Conservation (phyloP, 306 rosid species). For the Astragalus membranaceus region DNA sequence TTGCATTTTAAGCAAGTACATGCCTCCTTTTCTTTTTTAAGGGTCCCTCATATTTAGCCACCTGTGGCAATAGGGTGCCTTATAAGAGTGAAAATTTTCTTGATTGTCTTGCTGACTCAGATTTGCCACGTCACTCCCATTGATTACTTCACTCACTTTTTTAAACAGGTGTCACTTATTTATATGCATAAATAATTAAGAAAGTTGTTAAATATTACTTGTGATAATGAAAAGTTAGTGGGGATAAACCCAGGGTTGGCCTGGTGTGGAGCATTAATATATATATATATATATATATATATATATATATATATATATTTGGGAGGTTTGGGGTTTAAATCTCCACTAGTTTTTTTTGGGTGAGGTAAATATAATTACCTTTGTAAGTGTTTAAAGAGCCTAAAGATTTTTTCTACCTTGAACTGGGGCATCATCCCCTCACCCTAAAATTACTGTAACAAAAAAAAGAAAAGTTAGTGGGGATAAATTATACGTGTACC, state of each 20-base stretch:
- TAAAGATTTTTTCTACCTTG: too few relatives aligned
- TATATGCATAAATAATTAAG: neutral
- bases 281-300: too few relatives aligned
- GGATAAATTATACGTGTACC: neutral
- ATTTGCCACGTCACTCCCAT: constrained; percentile 14
- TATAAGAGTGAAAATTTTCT: constrained; percentile 44
- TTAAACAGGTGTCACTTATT: neutral
- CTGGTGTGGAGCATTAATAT: too few relatives aligned
- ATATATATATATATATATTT: too few relatives aligned
- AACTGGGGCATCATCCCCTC: too few relatives aligned
- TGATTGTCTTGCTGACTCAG: constrained; percentile 26
- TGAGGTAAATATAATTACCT: too few relatives aligned
- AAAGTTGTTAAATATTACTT: neutral
- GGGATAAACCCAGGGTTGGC: too few relatives aligned
- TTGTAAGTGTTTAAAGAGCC: too few relatives aligned
- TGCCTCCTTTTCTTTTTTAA: neutral
- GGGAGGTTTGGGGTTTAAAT: too few relatives aligned
- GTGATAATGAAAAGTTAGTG: neutral
- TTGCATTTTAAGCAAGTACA: constrained; percentile 48
- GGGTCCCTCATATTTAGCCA: constrained; percentile 28
- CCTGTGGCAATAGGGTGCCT: constrained; percentile 64
- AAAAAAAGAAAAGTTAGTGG: neutral
- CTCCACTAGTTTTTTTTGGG: too few relatives aligned
- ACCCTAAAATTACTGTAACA: too few relatives aligned
- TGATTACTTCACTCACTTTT: neutral